phyloP scores from a whole-genome alignment of 2,329 filamentous ascomycete genomes.

The Fusarium sp. region DNA sequence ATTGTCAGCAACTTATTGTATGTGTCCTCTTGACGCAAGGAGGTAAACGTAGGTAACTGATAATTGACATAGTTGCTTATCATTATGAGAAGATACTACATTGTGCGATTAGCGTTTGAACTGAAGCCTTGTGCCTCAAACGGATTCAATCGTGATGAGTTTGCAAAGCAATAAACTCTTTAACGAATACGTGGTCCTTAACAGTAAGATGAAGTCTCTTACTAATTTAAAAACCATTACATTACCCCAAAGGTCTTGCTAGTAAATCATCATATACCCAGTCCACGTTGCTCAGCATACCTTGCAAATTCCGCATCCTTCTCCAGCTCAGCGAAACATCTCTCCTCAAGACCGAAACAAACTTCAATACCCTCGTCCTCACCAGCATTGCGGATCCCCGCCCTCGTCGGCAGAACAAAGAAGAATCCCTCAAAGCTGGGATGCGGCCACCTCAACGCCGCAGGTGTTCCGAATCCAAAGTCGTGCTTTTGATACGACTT shows the following conservation, averaged over 20 bases:
- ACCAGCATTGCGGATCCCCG: background rate
- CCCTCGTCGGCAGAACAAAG: constrained; percentile 10
- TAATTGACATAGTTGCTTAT: no score
- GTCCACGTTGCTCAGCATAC: constrained; percentile 1
- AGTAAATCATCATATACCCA: background rate
- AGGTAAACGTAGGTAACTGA: no score
- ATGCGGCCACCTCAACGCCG: constrained; percentile 8
- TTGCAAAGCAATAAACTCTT: no score
- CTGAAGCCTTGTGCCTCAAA: background rate
- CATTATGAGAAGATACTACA: background rate
- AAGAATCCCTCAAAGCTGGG: constrained; percentile 24
- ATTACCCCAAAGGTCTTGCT: no score
- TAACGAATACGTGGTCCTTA: no score
- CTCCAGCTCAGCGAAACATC: constrained; percentile 4
- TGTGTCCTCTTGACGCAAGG: background rate
- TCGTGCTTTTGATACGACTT: constrained; percentile 17
- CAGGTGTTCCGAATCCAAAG: constrained; percentile 24
- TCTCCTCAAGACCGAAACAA: constrained; percentile 14
- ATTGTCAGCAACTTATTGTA: background rate
- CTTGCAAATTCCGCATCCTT: constrained; percentile 4
- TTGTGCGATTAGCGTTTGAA: no score
- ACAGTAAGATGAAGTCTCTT: no score
- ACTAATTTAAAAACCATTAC: no score
- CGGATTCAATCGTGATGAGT: no score
- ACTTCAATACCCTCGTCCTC: constrained; percentile 23